Conservation (phyloP, 768 basidiomycete species). For the Lenzites betulinus region DNA sequence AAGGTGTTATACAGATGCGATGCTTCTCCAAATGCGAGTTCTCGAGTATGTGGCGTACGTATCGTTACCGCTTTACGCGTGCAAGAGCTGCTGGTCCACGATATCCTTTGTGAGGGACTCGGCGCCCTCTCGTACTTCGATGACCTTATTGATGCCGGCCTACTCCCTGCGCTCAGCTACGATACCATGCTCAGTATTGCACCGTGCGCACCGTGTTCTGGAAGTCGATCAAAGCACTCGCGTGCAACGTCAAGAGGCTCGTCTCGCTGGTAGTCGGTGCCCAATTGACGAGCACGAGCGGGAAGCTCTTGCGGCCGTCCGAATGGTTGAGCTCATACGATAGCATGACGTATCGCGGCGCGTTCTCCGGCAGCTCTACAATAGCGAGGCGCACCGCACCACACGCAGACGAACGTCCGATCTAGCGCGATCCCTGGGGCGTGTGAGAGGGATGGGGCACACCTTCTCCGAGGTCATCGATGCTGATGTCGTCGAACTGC, state of each 20-base stretch:
- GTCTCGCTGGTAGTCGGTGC: slow-evolving; percentile 77
- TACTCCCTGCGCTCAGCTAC: slow-evolving; percentile 28
- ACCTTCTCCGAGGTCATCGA: slow-evolving; percentile 92
- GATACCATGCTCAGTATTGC: neutral
- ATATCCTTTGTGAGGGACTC: slow-evolving; percentile 76
- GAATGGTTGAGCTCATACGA: slow-evolving; percentile 79
- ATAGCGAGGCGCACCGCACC: neutral
- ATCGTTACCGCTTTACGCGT: slow-evolving; percentile 1
- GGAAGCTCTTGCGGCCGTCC: slow-evolving; percentile 85
- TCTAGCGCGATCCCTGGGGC: slow-evolving; percentile 2
- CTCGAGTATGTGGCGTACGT: neutral
- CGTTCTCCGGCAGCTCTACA: slow-evolving; percentile 83
- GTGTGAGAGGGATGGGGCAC: slow-evolving; percentile 8
- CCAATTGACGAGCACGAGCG: slow-evolving; percentile 89
- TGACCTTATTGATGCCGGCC: slow-evolving; percentile 77
- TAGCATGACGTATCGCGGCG: slow-evolving; percentile 83
- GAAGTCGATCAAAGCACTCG: slow-evolving; percentile 79
- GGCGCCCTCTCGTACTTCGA: slow-evolving; percentile 81
- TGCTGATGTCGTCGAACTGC: slow-evolving; percentile 70
- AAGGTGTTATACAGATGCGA: slow-evolving; percentile 9
- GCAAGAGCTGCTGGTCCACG: slow-evolving; percentile 61
- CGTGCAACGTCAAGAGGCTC: slow-evolving; percentile 72
- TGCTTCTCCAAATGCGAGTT: neutral
- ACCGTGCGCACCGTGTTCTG: slow-evolving; percentile 63
- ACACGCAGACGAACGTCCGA: neutral